Base-by-base conservation (phyloP, 805 yeast genomes). In the Cyberlindnera mycetangii region DNA sequence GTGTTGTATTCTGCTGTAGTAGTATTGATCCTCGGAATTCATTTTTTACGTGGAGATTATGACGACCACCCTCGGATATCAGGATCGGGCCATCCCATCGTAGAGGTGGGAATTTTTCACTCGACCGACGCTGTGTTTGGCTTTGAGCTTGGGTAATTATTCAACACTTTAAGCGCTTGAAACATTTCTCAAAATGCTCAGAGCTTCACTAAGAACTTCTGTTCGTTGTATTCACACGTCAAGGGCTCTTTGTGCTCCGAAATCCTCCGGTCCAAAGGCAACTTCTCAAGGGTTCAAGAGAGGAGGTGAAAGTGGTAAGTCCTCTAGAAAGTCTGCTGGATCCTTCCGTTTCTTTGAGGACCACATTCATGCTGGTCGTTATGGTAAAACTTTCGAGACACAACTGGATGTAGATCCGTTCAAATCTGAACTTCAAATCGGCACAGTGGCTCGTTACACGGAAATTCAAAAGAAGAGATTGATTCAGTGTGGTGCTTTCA, bases 401-500 rank as follows among this genome's bases (percentile, higher is more conserved):
- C 21, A 33, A 10, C 7, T 40, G 16, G 5, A 14, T 9, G 16
- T 18, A 2, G 30, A 5, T 3, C 32, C 30, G 9, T 40, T 40
- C 34, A 16, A 15, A 12, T 5, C 32, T 11, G 36, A 50, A 37
- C 9, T 48, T 35, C 22, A 43, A 2, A 20, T 53, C 21, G 61
- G 67, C 42, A 51, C 62, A 10, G 67, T 76, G 18, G 60, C 65
- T 7, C 60, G 62, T 28, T 86, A 71, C 62, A 58, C 66, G 2
- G 58, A 59, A 19, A 24, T 24, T 12, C 68, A 72, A 15, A 67
- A 75, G 47, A 60, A 67, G 43, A 64, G 67, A 37, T 66, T 87
- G 50, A 64, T 67, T 27, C 69, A 70, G 33, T 62, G 82, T 44
- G 90, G 89, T 18, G 66, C 84, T 0, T 85, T 85, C 65, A 77